phyloP scores from a whole-genome alignment of 1,284 basidiomycete species.

The Stygiomarasmius scandens region DNA sequence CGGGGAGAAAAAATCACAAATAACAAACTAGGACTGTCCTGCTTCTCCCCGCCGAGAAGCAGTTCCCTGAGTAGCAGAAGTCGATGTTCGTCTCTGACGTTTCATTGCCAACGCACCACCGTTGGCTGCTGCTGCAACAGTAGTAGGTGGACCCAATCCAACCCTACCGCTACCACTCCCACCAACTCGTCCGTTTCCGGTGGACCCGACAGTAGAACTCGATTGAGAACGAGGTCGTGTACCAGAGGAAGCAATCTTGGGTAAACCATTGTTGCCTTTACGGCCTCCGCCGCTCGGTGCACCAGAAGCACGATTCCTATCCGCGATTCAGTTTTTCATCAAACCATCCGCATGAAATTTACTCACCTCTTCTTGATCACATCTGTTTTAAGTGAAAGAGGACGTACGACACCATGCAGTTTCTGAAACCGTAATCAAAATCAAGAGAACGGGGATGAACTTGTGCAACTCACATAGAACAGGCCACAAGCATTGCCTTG shows the following conservation, averaged over 20 bases:
- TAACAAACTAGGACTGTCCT: background rate
- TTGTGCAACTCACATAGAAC: constrained; percentile 75
- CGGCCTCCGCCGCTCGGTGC: constrained; percentile 63
- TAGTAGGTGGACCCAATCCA: constrained; percentile 21
- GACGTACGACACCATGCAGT: constrained; percentile 93
- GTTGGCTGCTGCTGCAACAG: constrained; percentile 10
- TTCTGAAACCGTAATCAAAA: too few relatives aligned
- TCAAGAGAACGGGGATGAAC: constrained; percentile 20
- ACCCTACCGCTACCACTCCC: constrained; percentile 30
- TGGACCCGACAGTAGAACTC: constrained; percentile 49
- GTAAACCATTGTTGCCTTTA: constrained; percentile 58
- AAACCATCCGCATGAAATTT: constrained; percentile 5
- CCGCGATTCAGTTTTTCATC: constrained; percentile 11
- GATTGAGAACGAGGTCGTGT: constrained; percentile 68
- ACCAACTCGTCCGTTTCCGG: constrained; percentile 41
- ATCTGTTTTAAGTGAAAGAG: constrained; percentile 93
- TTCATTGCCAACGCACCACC: constrained; percentile 57
- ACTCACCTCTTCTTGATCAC: constrained; percentile 95
- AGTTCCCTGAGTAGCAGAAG: constrained; percentile 20
- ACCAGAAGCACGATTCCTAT: constrained; percentile 78
- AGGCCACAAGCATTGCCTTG: constrained; percentile 85
- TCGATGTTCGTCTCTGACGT: constrained; percentile 77
- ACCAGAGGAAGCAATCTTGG: constrained; percentile 72
- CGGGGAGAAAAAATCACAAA: constrained; percentile 13
- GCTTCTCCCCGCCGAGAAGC: constrained; percentile 21